Evolutionary conservation across 495 filamentous ascomycete genomes (phyloP).

Genomic region (Daldinia loculata): DNA sequence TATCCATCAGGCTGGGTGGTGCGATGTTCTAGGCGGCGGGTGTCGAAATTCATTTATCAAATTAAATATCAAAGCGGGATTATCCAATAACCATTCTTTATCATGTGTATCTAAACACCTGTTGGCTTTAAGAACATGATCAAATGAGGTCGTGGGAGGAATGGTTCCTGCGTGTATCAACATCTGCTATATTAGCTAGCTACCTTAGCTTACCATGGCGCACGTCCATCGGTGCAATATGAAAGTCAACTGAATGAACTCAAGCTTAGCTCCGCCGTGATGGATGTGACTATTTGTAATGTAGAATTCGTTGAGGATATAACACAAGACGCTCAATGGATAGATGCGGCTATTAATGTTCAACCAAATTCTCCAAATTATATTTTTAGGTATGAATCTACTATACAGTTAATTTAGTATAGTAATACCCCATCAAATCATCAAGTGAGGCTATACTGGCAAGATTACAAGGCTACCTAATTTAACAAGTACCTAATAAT

Average conservation of each 20-base stretch:
- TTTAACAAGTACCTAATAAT: no score
- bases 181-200: slow-evolving; percentile 16
- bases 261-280: background rate
- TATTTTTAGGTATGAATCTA: background rate
- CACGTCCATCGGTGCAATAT: slow-evolving; percentile 16
- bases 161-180: slow-evolving; percentile 24
- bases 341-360: no score
- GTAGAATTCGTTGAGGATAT: background rate
- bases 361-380: background rate
- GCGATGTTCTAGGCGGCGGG: slow-evolving; percentile 49
- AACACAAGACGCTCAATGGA: background rate
- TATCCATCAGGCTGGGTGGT: slow-evolving; percentile 61
- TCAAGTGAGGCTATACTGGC: no score
- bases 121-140: slow-evolving; percentile 10
- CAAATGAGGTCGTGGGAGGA: slow-evolving; percentile 15
- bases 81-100: slow-evolving; percentile 9
- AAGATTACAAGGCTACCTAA: no score
- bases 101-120: slow-evolving; percentile 8
- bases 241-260: slow-evolving; percentile 1
- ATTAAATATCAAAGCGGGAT: background rate
- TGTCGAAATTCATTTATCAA: slow-evolving; percentile 7
- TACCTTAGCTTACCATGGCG: slow-evolving; percentile 8
- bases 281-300: background rate
- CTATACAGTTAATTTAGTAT: background rate
- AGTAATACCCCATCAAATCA: background rate